phyloP scores from a whole-genome alignment of 106 monocot genomes.

The Acorus calamus region DNA sequence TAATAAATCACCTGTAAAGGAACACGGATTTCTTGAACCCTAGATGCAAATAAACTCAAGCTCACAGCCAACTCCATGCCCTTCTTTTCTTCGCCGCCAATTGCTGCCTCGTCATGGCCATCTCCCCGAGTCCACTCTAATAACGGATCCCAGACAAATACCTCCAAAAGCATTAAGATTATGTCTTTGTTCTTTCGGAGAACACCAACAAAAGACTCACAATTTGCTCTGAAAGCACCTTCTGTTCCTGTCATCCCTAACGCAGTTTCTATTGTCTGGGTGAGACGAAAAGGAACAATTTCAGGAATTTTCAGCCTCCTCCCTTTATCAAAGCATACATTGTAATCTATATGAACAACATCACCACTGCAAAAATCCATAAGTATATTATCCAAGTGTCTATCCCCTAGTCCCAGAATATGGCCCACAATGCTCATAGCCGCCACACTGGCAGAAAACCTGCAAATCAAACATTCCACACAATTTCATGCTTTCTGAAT shows the following conservation, averaged over 20 bases:
- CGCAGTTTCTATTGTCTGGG: slow-evolving; percentile 91
- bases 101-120: slow-evolving; percentile 76
- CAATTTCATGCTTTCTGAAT: too few relatives aligned
- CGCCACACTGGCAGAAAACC: slow-evolving; percentile 86
- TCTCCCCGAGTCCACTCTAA: slow-evolving; percentile 94
- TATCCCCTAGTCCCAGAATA: slow-evolving; percentile 88
- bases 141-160: slow-evolving; percentile 97
- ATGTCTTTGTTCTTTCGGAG: slow-evolving; percentile 88
- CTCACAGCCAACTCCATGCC: slow-evolving; percentile 99
- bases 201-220: slow-evolving; percentile 57
- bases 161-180: slow-evolving; percentile 81
- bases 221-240: slow-evolving; percentile 74
- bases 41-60: slow-evolving; percentile 87
- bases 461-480: slow-evolving; percentile 21
- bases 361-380: slow-evolving; percentile 83
- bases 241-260: slow-evolving; percentile 87
- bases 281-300: slow-evolving; percentile 97
- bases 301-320: slow-evolving; percentile 88
- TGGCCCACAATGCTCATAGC: slow-evolving; percentile 97
- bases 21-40: slow-evolving; percentile 87
- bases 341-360: slow-evolving; percentile 96
- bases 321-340: slow-evolving; percentile 97
- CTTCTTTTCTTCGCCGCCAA: slow-evolving; percentile 97
- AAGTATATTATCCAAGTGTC: slow-evolving; percentile 97
- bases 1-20: slow-evolving; percentile 66